Base-by-base conservation (phyloP, 805 yeast species). In the Wickerhamomyces alni region DNA sequence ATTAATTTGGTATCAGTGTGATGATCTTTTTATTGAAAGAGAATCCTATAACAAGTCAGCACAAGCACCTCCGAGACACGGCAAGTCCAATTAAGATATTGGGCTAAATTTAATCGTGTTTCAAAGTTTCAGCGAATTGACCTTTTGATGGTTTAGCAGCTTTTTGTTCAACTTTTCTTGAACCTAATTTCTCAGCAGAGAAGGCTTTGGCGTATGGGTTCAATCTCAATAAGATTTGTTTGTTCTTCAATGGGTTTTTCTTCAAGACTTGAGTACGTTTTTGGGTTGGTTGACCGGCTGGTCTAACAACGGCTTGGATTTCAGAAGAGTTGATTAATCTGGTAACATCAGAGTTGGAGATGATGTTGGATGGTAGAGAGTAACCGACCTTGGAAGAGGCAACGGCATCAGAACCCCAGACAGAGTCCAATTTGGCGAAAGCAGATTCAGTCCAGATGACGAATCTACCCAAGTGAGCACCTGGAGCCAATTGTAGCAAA, bases 161-260 rank as follows among this genome's bases (percentile, higher is more conserved):
- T 56, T 77, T 46, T 69, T 72, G 69, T 57, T 72, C 80, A 67
- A 70, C 83, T 81, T 86, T 86, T 66, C 71, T 72, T 57, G 89
- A 80, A 64, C 94, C 96, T 58, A 82, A 75, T 75, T 87, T 87
- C 77, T 87, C 81, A 70, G 84, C 88, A 62, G 95, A 66, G 76
- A 81, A 91, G 61, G 91, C 95, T 84, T 87, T 87, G 63, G 99
- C 98, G 82, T 93, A 93, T 59, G 99, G 99, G 96, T 93, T 93
- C 72, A 93, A 84, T 80, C 97, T 87, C 72, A 88, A 82, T 69
- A 88, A 74, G 64, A 89, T 91, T 77, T 87, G 95, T 82, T 87
- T 89, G 97, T 93, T 93, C 93, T 87, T 91, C 70, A 88, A 83
- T 73, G 96, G 95, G 89, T 87, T 91, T 91, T 88, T 89, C 96